phyloP scores from a whole-genome alignment of 768 basidiomycete species.

The Coprinopsis strossmayeri region DNA sequence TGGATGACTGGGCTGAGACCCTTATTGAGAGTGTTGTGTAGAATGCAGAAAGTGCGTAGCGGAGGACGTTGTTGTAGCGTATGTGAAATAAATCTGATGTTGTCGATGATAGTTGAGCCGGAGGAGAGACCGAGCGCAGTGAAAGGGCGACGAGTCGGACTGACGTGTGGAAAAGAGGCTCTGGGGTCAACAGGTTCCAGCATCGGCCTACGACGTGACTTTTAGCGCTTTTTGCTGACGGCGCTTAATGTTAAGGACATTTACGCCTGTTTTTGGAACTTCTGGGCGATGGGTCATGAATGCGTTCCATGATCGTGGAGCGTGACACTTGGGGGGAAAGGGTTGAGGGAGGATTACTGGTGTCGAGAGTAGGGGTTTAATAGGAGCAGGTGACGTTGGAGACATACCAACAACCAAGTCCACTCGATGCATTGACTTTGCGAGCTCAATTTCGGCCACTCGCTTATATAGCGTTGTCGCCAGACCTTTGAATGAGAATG shows the following conservation, averaged over 20 bases:
- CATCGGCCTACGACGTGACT: constrained; percentile 61
- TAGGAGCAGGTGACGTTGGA: no score
- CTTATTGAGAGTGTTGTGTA: not conserved
- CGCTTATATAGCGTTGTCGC: no score
- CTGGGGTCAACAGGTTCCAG: constrained; percentile 53
- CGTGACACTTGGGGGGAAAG: constrained; percentile 27
- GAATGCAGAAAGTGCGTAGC: not conserved
- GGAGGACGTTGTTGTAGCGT: not conserved
- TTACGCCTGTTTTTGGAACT: constrained; percentile 43
- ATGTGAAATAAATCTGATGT: not conserved
- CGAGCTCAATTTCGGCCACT: not conserved
- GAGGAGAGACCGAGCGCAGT: constrained; percentile 19
- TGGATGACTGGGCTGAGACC: not conserved
- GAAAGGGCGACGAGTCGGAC: constrained; percentile 25
- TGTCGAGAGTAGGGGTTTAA: constrained; percentile 2
- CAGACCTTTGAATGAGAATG: no score
- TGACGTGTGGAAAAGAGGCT: constrained; percentile 8
- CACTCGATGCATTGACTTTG: constrained; percentile 8
- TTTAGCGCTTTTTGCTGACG: constrained; percentile 72
- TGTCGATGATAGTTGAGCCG: not conserved
- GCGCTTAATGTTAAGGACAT: constrained; percentile 44
- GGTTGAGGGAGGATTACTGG: constrained; percentile 3
- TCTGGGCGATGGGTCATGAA: constrained; percentile 80
- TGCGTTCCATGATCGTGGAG: constrained; percentile 75
- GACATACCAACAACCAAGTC: no score